Percentiles rank a stretch among this genome's conserved stretches.
These are phyloP conservation scores for Solanum aculeatissimum DNA, from an alignment of 305 asterid genomes.

Conservation along the genomic window DNA sequence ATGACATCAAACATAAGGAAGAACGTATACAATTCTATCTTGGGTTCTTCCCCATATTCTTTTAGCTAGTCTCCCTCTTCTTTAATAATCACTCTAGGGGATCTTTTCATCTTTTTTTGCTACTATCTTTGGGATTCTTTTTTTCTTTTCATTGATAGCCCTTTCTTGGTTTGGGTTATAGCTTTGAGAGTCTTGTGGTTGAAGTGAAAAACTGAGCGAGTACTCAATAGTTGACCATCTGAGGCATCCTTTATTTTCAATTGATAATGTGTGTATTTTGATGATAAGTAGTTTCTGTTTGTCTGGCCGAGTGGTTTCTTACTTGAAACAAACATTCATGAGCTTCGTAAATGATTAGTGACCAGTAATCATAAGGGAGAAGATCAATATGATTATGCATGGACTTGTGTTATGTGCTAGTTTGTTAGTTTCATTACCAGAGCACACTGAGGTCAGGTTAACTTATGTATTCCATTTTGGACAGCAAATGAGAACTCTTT, in stretches of 20 bases:
- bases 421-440: not conserved
- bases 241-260: not conserved
- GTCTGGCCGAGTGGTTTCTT: not conserved
- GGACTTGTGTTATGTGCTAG: not conserved
- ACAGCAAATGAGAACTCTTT: slow-evolving; percentile 28
- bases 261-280: not conserved
- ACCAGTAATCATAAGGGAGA: not conserved
- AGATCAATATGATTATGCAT: not conserved
- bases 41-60: not conserved
- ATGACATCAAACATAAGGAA: not conserved
- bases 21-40: not conserved
- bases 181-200: not conserved
- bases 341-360: not conserved
- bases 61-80: not conserved
- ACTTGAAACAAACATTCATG: not conserved
- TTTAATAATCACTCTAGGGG: not conserved
- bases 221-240: not conserved
- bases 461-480: slow-evolving; percentile 1
- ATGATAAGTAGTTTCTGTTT: not conserved
- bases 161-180: not conserved
- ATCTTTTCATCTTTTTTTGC: not conserved
- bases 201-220: not conserved
- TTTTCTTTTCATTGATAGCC: not conserved
- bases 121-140: not conserved
- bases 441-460: not conserved